Evolutionary conservation across 2,329 filamentous ascomycete species (phyloP).

Genomic region (Dryadomyces quercus-mongolicae): DNA sequence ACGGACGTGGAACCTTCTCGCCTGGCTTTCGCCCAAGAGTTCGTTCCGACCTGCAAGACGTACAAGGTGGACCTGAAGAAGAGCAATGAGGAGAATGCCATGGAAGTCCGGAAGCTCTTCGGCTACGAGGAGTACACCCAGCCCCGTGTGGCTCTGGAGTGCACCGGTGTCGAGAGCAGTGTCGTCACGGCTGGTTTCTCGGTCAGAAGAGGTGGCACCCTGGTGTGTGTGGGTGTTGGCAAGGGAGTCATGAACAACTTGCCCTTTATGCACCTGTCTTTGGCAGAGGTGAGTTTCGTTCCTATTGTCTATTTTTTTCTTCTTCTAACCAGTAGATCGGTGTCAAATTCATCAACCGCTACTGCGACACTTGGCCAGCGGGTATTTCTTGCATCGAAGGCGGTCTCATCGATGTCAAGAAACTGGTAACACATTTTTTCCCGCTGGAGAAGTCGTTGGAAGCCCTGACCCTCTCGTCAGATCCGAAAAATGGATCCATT

Average conservation of each 20-base stretch:
- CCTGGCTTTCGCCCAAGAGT: slow-evolving; percentile 43
- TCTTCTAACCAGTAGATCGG: slow-evolving; percentile 36
- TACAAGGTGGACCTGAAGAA: slow-evolving; percentile 38
- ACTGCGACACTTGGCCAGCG: slow-evolving; percentile 56
- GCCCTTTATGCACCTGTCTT: slow-evolving; percentile 53
- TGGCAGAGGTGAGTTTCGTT: slow-evolving; percentile 37
- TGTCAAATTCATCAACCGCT: slow-evolving; percentile 59
- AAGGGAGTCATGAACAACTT: slow-evolving; percentile 50
- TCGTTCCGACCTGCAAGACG: slow-evolving; percentile 40
- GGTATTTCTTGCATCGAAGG: slow-evolving; percentile 49
- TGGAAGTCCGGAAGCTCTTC: slow-evolving; percentile 41
- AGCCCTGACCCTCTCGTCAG: slow-evolving; percentile 39
- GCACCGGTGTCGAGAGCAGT: slow-evolving; percentile 53
- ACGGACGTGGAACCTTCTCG: slow-evolving; percentile 47
- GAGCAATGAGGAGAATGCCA: slow-evolving; percentile 35
- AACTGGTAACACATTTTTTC: slow-evolving; percentile 50
- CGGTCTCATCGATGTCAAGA: slow-evolving; percentile 48
- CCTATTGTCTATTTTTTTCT: neutral
- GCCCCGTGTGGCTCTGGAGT: slow-evolving; percentile 49
- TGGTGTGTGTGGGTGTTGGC: slow-evolving; percentile 55
- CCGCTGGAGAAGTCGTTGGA: slow-evolving; percentile 49
- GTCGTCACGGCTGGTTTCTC: slow-evolving; percentile 45
- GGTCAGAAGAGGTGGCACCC: slow-evolving; percentile 42
- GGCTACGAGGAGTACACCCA: slow-evolving; percentile 39
- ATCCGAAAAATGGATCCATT: slow-evolving; percentile 40